Evolutionary conservation across 2,329 filamentous ascomycete species (phyloP), one percentile per base, ranked within the genome.

Genomic region (Leptographium flavum): DNA sequence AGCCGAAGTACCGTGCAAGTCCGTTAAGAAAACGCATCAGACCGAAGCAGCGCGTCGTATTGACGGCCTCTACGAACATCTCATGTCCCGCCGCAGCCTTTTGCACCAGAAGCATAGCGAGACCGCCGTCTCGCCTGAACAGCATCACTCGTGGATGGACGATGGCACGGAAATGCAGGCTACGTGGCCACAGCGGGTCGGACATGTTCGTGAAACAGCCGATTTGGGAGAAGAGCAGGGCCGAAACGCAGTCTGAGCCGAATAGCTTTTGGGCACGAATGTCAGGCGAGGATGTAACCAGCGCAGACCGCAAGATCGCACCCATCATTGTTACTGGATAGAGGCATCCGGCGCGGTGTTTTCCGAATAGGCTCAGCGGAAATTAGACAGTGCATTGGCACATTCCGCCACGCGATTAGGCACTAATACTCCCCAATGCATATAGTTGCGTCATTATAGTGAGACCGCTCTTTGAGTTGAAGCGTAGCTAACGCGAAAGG

Each of bases 131-230:
- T 44, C 47, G 11, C 47, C 48, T 8, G 51, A 49, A 27, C 50
- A 53, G 42, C 27, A 50, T 6, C 42, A 43, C 9, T 15, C 25
- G 3, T 53, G 47, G 50, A 49, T 49, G 9, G 44, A 40, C 31
- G 30, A 23, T 19, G 42, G 39, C 17, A 3, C 4, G 39, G 25
- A 27, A 3, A 14, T 8, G 32, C 31, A 27, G 23, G 25, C 25
- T 19, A 7, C 22, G 15, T 39, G 25, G 37, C 27, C 27, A n/a
- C 22, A 28, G 37, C 14, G 4, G 25, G 15, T 41, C n/a, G 39
- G 39, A 8, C 39, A 44, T 21, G 10, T 39, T 23, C 42, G 42
- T 19, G 42, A 44, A 28, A 23, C 15, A 5, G 42, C 42, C 3
- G 35, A 44, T 15, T 9, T 23, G 21, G 35, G 35, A 39, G 31